A percentile compares a stretch with the other conserved stretches of the same genome.
phyloP scores from a whole-genome alignment of 2,329 filamentous ascomycete species.

The Hypoxylon sp. region DNA sequence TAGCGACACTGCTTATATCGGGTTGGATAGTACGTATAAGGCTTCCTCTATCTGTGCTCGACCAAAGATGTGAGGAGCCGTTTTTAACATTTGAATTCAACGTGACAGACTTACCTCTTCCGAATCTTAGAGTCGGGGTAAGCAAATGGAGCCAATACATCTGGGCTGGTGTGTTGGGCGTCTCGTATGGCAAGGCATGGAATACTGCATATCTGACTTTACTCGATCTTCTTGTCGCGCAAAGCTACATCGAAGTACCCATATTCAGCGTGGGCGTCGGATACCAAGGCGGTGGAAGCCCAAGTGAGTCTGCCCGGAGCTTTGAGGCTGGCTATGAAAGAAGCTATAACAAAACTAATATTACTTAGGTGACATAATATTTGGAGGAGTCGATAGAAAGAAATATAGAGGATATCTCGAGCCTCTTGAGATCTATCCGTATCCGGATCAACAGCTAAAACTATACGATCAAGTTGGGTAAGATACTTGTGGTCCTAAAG shows the following conservation, averaged over 20 bases:
- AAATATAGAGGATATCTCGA: conserved; percentile 60
- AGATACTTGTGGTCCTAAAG: conserved; percentile 21
- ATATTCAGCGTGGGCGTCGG: conserved; percentile 58
- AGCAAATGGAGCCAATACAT: conserved; percentile 57
- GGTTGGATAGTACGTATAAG: conserved; percentile 47
- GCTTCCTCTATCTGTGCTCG: neutral
- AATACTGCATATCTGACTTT: conserved; percentile 57
- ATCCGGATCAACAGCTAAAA: conserved; percentile 54
- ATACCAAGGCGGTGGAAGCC: conserved; percentile 53
- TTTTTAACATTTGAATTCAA: conserved; percentile 6
- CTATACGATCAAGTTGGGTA: conserved; percentile 55
- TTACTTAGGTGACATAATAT: conserved; percentile 58
- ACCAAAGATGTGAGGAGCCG: neutral
- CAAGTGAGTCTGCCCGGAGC: conserved; percentile 45
- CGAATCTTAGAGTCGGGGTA: conserved; percentile 56
- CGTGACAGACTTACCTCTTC: conserved; percentile 52
- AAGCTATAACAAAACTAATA: neutral
- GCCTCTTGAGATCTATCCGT: conserved; percentile 56
- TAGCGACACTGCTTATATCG: conserved; percentile 54
- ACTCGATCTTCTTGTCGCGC: conserved; percentile 55
- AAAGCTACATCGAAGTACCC: conserved; percentile 55
- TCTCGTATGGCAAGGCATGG: conserved; percentile 56
- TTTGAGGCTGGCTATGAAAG: neutral
- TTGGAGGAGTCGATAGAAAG: conserved; percentile 63
- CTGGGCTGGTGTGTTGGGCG: conserved; percentile 57